phyloP scores from a whole-genome alignment of 306 rosid species.

The Quercus alba region DNA sequence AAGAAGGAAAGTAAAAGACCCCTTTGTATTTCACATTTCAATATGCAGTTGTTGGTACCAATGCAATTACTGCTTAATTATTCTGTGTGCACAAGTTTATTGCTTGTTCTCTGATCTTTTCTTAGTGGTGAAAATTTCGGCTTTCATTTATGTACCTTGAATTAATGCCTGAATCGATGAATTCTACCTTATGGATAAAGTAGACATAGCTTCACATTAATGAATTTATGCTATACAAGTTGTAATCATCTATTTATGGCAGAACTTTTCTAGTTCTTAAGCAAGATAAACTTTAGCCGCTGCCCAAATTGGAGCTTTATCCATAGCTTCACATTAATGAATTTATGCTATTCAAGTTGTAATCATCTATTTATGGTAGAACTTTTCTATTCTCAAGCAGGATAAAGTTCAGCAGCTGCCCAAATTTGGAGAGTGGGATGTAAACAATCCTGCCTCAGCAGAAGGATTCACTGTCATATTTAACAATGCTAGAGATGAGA shows the following conservation, averaged over 20 bases:
- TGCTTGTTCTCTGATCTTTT: no score
- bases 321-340: background rate
- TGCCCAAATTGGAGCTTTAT: conserved; percentile 68
- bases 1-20: no score
- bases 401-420: conserved; percentile 67
- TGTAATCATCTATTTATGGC: background rate
- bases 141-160: background rate
- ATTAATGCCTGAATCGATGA: background rate
- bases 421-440: conserved; percentile 93
- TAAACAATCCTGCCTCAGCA: conserved; percentile 78
- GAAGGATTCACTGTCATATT: conserved; percentile 89
- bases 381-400: conserved; percentile 28
- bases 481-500: conserved; percentile 86
- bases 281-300: conserved; percentile 60
- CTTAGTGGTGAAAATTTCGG: background rate
- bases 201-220: background rate
- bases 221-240: conserved; percentile 1
- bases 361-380: background rate
- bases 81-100: no score
- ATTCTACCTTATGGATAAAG: background rate
- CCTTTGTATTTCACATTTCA: no score
- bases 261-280: background rate
- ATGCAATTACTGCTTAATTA: no score
- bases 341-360: background rate
- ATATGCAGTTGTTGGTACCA: no score